phyloP scores from a whole-genome alignment of 2,329 filamentous ascomycete genomes.

The Trichocomaceae sp. region DNA sequence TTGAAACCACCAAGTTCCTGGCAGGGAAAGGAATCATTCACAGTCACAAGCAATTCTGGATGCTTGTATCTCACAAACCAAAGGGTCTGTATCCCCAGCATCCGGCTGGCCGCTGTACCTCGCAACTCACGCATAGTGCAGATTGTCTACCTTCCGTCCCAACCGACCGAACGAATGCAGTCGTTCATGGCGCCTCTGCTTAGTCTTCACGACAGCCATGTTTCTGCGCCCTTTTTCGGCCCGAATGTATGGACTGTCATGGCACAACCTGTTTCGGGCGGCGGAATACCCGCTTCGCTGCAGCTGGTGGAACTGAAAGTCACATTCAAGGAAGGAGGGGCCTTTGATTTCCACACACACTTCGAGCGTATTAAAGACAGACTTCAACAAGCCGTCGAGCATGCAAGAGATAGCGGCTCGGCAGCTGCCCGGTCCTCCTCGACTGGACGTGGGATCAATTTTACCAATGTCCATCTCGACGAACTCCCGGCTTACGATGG shows the following conservation, averaged over 20 bases:
- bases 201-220: constrained; percentile 78
- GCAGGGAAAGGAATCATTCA: constrained; percentile 57
- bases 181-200: constrained; percentile 87
- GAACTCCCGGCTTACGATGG: constrained; percentile 83
- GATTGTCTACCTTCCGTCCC: constrained; percentile 80
- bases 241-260: constrained; percentile 82
- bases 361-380: constrained; percentile 83
- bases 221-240: constrained; percentile 84
- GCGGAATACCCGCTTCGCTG: constrained; percentile 69
- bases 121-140: constrained; percentile 33
- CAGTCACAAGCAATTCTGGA: constrained; percentile 66
- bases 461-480: constrained; percentile 68
- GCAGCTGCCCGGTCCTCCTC: constrained; percentile 30
- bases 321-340: constrained; percentile 91
- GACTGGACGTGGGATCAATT: constrained; percentile 38
- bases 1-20: constrained; percentile 65
- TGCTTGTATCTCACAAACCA: constrained; percentile 77
- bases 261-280: constrained; percentile 73
- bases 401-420: constrained; percentile 58
- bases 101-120: constrained; percentile 11
- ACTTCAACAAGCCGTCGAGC: constrained; percentile 70
- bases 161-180: constrained; percentile 62
- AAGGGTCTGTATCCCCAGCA: constrained; percentile 52
- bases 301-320: constrained; percentile 72
- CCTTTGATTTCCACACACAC: constrained; percentile 76